Conservation (phyloP, 192 early-diverging fungal species). For the Coemansia sp. region DNA sequence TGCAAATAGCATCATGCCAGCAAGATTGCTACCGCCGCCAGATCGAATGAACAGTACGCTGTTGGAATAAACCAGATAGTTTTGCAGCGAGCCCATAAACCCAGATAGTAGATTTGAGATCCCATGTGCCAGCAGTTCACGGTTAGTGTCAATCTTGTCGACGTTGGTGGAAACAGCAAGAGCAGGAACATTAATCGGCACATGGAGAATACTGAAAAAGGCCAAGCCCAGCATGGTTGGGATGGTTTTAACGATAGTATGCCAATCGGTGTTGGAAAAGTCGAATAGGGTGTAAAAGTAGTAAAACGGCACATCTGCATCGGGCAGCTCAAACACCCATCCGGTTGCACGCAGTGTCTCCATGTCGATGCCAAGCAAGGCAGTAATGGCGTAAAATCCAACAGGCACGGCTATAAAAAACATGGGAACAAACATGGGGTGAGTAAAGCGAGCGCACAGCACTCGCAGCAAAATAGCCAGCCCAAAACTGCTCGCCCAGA, state of each 20-base stretch:
- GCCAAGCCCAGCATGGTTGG: constrained; percentile 92
- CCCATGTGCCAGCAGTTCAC: constrained; percentile 91
- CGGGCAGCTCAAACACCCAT: constrained; percentile 83
- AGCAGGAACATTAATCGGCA: constrained; percentile 96
- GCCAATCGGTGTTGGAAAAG: constrained; percentile 65
- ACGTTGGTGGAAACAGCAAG: constrained; percentile 86
- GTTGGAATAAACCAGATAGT: constrained; percentile 93
- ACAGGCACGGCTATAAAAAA: constrained; percentile 85
- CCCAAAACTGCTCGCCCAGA: constrained; percentile 77
- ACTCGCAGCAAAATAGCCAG: constrained; percentile 69
- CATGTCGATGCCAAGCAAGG: constrained; percentile 60
- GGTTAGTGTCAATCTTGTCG: constrained; percentile 86
- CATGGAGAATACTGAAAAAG: constrained; percentile 95
- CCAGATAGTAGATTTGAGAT: constrained; percentile 84
- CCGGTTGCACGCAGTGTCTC: constrained; percentile 65
- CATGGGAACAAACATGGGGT: constrained; percentile 81
- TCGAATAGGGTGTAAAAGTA: constrained; percentile 75
- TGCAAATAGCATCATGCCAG: constrained; percentile 76
- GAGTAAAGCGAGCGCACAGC: constrained; percentile 64
- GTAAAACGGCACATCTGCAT: constrained; percentile 76
- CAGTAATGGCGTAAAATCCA: constrained; percentile 70
- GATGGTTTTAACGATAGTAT: constrained; percentile 61
- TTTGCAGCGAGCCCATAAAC: constrained; percentile 72
- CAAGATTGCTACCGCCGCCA: constrained; percentile 82
- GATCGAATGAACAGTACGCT: constrained; percentile 90